phyloP scores from a whole-genome alignment of 1,284 basidiomycete genomes.

The Cutaneotrichosporon sp. region DNA sequence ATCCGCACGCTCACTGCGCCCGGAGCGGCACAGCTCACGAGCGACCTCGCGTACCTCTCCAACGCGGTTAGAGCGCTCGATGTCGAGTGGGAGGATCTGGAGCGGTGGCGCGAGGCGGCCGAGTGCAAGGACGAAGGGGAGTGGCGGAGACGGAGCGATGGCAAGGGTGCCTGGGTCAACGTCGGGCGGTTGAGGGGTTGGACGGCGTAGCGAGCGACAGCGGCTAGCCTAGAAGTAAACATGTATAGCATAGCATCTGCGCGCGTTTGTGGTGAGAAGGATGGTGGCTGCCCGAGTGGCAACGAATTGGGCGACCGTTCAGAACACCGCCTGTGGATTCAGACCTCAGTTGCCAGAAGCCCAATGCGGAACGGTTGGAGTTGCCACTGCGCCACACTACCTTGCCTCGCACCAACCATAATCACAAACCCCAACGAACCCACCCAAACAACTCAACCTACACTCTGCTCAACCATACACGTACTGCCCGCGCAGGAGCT shows the following conservation, averaged over 20 bases:
- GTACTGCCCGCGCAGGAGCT: no score
- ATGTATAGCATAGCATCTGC: slow-evolving; percentile 1
- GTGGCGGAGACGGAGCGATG: slow-evolving; percentile 29
- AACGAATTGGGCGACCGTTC: no score
- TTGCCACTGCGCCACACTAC: no score
- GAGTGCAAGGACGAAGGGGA: slow-evolving; percentile 61
- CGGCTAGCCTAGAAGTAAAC: not conserved
- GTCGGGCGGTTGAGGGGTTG: slow-evolving; percentile 19
- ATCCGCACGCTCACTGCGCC: slow-evolving; percentile 62
- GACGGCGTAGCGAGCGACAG: not conserved
- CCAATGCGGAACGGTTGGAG: no score
- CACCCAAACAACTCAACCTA: no score
- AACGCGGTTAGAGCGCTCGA: slow-evolving; percentile 90
- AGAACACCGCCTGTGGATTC: no score
- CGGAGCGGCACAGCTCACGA: slow-evolving; percentile 79
- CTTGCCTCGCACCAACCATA: no score
- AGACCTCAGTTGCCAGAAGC: no score
- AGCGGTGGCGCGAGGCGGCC: slow-evolving; percentile 68
- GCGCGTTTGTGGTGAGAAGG: no score
- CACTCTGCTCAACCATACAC: no score
- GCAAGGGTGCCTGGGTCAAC: slow-evolving; percentile 18
- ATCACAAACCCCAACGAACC: no score
- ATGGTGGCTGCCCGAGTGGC: no score
- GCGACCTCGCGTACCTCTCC: slow-evolving; percentile 81
- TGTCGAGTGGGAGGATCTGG: slow-evolving; percentile 72